These are phyloP conservation scores for Hydnomerulius pinastri DNA, from an alignment of 768 basidiomycete genomes.

Conservation along the genomic window DNA sequence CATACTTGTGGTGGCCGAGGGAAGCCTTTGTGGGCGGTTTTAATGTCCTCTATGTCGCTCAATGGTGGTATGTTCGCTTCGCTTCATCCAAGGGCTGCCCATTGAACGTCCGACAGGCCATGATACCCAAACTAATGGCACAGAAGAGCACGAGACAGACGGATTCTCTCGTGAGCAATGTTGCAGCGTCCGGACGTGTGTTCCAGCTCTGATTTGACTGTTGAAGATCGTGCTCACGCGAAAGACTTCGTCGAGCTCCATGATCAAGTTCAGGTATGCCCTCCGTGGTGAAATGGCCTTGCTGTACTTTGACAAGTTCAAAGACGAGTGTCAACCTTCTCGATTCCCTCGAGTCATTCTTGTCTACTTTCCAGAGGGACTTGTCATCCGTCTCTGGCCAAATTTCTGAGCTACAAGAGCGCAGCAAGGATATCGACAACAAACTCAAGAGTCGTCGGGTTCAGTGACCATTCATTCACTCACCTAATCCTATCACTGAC, in stretches of 20 bases:
- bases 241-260: constrained; percentile 86
- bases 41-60: constrained; percentile 8
- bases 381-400: constrained; percentile 94
- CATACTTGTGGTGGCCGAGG: no score
- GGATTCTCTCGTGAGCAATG: constrained; percentile 17
- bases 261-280: constrained; percentile 79
- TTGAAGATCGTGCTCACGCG: constrained; percentile 41
- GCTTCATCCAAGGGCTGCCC: neutral
- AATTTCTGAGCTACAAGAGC: constrained; percentile 89
- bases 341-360: constrained; percentile 85
- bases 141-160: constrained; percentile 1
- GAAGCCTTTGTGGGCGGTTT: no score
- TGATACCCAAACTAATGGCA: neutral
- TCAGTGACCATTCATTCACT: constrained; percentile 26
- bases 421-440: constrained; percentile 89
- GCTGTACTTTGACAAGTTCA: constrained; percentile 5
- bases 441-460: constrained; percentile 85
- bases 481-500: constrained; percentile 1
- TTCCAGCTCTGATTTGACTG: neutral
- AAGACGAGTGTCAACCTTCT: constrained; percentile 87
- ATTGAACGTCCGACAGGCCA: constrained; percentile 4
- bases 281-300: neutral
- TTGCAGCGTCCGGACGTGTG: neutral
- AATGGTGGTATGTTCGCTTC: constrained; percentile 8
- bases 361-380: constrained; percentile 95